phyloP scores from a whole-genome alignment of 495 filamentous ascomycete species.

The Lepidopterella palustris region DNA sequence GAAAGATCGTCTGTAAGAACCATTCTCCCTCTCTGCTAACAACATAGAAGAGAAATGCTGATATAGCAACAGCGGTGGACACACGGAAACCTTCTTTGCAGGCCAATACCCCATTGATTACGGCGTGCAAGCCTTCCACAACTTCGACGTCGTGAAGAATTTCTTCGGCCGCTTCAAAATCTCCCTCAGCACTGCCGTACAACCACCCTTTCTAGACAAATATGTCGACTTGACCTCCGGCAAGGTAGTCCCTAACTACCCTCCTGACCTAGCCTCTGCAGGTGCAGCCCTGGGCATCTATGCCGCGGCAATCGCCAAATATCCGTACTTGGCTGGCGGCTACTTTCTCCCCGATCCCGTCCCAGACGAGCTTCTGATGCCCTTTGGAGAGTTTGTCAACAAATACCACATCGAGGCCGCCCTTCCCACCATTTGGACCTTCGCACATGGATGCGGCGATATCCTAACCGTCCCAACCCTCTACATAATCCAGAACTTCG shows the following conservation, averaged over 20 bases:
- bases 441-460: slow-evolving; percentile 32
- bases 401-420: slow-evolving; percentile 38
- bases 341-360: slow-evolving; percentile 41
- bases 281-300: slow-evolving; percentile 27
- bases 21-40: too few species aligned
- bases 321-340: slow-evolving; percentile 38
- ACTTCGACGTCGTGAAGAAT: slow-evolving; percentile 34
- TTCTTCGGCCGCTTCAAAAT: slow-evolving; percentile 40
- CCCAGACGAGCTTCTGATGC: slow-evolving; percentile 39
- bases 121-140: slow-evolving; percentile 40
- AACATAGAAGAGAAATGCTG: slow-evolving; percentile 19
- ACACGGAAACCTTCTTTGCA: slow-evolving; percentile 41
- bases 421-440: too few species aligned
- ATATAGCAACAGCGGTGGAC: slow-evolving; percentile 3
- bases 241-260: slow-evolving; percentile 8
- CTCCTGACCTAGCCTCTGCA: slow-evolving; percentile 20
- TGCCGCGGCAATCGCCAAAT: slow-evolving; percentile 32
- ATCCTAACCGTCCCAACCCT: slow-evolving; percentile 35
- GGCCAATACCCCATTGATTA: slow-evolving; percentile 41
- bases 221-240: slow-evolving; percentile 28
- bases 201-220: background rate
- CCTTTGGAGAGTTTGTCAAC: slow-evolving; percentile 41
- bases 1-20: slow-evolving; percentile 39
- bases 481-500: slow-evolving; percentile 25
- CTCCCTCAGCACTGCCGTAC: slow-evolving; percentile 8